These are phyloP conservation scores for Starmera pachycereana DNA, from an alignment of 805 yeast species.

Conservation along the genomic window DNA sequence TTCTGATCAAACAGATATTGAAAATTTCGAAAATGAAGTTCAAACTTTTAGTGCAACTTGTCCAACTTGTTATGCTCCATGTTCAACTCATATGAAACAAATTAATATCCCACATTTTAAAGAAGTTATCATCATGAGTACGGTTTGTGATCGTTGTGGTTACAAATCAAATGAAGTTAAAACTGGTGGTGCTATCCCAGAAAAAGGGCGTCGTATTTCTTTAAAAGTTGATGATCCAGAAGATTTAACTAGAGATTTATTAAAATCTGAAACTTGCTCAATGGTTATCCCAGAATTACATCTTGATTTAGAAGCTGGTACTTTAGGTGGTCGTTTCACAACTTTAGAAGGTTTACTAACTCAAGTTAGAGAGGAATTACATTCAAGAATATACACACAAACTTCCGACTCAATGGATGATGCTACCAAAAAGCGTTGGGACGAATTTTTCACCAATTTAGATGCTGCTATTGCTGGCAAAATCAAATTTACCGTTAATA, in stretches of 20 bases:
- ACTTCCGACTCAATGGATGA: slow-evolving; percentile 89
- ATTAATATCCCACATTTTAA: slow-evolving; percentile 97
- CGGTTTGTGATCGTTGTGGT: slow-evolving; percentile 87
- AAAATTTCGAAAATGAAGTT: slow-evolving; percentile 80
- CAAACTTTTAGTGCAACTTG: slow-evolving; percentile 91
- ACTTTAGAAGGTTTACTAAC: slow-evolving; percentile 87
- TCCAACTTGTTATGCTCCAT: slow-evolving; percentile 73
- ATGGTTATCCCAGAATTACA: slow-evolving; percentile 77
- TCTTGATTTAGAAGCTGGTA: slow-evolving; percentile 89
- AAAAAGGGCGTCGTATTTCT: slow-evolving; percentile 64
- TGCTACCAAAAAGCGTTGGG: slow-evolving; percentile 75
- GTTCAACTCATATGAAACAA: slow-evolving; percentile 93
- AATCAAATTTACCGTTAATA: slow-evolving; percentile 66
- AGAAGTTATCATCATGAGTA: slow-evolving; percentile 94
- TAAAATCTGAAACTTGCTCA: slow-evolving; percentile 91
- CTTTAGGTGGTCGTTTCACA: slow-evolving; percentile 96
- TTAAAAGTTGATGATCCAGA: slow-evolving; percentile 73
- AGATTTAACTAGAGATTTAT: slow-evolving; percentile 87
- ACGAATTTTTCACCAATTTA: slow-evolving; percentile 58
- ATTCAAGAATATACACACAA: slow-evolving; percentile 71
- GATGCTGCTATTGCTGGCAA: slow-evolving; percentile 77
- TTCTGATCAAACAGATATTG: slow-evolving; percentile 69
- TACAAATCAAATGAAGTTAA: slow-evolving; percentile 95
- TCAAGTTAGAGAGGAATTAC: slow-evolving; percentile 86
- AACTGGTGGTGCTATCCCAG: slow-evolving; percentile 96